Evolutionary conservation across 371 early-diverging fungal genomes (phyloP).

Genomic region (Mortierella sp.): DNA sequence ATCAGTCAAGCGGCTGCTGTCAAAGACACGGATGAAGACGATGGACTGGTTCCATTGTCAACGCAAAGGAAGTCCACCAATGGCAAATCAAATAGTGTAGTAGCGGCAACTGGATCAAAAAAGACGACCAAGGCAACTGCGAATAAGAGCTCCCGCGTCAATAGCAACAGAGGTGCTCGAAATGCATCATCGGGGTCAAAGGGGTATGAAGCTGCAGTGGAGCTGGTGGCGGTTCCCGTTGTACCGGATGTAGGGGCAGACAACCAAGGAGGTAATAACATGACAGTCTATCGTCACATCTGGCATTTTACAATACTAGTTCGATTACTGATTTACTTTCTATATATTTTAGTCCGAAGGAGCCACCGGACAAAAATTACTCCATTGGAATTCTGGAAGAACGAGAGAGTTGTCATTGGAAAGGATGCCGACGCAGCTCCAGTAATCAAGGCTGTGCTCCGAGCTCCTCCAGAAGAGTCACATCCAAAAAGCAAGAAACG

Average conservation of each 20-base stretch:
- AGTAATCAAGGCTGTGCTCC: constrained; percentile 41
- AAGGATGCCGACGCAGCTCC: constrained; percentile 11
- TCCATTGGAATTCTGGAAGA: constrained; percentile 51
- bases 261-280: constrained; percentile 25
- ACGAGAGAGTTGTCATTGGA: constrained; percentile 33
- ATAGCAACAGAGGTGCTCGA: background rate
- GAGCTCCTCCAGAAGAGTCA: constrained; percentile 12
- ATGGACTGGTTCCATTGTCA: constrained; percentile 9
- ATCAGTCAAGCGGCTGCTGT: background rate
- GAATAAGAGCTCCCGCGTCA: background rate
- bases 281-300: no score
- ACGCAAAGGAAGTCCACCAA: background rate
- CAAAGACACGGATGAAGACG: constrained; percentile 1
- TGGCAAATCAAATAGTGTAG: background rate
- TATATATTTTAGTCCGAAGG: constrained; percentile 31
- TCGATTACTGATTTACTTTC: background rate
- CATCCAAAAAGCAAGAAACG: constrained; percentile 4
- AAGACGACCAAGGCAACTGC: background rate
- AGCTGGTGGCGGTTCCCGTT: constrained; percentile 29
- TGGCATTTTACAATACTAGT: background rate
- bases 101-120: background rate
- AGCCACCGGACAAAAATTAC: constrained; percentile 39
- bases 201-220: background rate
- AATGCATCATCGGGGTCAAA: background rate
- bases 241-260: constrained; percentile 35